Percentiles rank a stretch among this genome's conserved stretches.
Conservation (phyloP, 2,329 filamentous ascomycete species). For the Moelleriella libera region DNA sequence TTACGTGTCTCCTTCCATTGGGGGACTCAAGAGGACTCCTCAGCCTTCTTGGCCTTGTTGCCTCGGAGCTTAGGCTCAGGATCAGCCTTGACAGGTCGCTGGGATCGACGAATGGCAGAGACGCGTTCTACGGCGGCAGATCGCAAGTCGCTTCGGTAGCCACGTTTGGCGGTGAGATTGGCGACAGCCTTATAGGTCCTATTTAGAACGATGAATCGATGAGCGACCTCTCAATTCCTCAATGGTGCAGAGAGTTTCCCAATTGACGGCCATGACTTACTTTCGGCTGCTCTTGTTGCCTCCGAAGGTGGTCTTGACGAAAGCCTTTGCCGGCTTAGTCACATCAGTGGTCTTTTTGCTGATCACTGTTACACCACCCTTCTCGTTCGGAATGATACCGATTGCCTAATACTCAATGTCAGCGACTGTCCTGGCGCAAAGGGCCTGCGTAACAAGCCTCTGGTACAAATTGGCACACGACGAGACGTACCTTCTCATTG, state of each 20-base stretch:
- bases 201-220: background rate
- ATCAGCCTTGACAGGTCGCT: constrained; percentile 64
- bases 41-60: constrained; percentile 63
- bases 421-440: constrained; percentile 2
- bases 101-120: constrained; percentile 68
- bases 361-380: constrained; percentile 66
- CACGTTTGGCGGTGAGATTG: constrained; percentile 65
- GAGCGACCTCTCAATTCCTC: no score
- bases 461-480: background rate
- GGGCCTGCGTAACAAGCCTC: background rate
- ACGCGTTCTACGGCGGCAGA: constrained; percentile 71
- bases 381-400: constrained; percentile 60
- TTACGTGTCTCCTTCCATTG: no score
- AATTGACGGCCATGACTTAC: constrained; percentile 13
- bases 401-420: constrained; percentile 43
- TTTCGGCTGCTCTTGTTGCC: constrained; percentile 65
- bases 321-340: constrained; percentile 58
- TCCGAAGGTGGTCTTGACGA: constrained; percentile 54
- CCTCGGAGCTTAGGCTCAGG: constrained; percentile 66
- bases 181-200: constrained; percentile 87
- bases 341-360: constrained; percentile 67
- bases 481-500: constrained; percentile 67
- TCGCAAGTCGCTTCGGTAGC: constrained; percentile 73
- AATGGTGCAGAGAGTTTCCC: no score
- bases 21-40: constrained; percentile 19